phyloP scores from a whole-genome alignment of 1,284 basidiomycete genomes.

The Malassezia vespertilionis region DNA sequence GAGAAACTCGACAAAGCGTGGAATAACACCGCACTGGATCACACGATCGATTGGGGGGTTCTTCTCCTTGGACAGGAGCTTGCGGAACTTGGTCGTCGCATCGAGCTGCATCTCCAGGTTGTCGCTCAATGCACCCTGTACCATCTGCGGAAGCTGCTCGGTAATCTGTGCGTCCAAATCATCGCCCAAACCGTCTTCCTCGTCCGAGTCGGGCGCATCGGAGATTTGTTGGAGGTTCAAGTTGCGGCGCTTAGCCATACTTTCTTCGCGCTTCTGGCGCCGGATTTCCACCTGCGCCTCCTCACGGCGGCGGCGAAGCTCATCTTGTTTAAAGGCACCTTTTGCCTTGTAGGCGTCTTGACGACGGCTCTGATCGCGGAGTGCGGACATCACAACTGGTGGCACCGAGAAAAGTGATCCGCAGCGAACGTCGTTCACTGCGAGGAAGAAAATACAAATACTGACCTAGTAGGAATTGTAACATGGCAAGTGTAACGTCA shows the following conservation, averaged over 20 bases:
- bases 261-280: slow-evolving; percentile 46
- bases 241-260: slow-evolving; percentile 46
- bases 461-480: no score
- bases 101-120: slow-evolving; percentile 83
- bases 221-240: slow-evolving; percentile 34
- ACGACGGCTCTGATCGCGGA: slow-evolving; percentile 38
- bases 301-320: slow-evolving; percentile 43
- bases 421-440: no score
- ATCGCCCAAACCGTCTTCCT: slow-evolving; percentile 30
- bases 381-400: slow-evolving; percentile 23
- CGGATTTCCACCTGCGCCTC: slow-evolving; percentile 48
- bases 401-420: background rate
- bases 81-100: slow-evolving; percentile 89
- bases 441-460: no score
- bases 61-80: slow-evolving; percentile 91
- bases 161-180: slow-evolving; percentile 56
- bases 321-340: slow-evolving; percentile 45
- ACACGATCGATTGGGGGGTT: slow-evolving; percentile 99
- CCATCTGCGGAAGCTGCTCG: slow-evolving; percentile 67
- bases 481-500: no score
- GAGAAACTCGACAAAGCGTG: slow-evolving; percentile 92
- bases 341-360: slow-evolving; percentile 46
- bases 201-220: slow-evolving; percentile 41
- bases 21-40: slow-evolving; percentile 92
- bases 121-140: slow-evolving; percentile 81